phyloP scores from a whole-genome alignment of 148 eudicot genomes.

The Fagopyrum tataricum region DNA sequence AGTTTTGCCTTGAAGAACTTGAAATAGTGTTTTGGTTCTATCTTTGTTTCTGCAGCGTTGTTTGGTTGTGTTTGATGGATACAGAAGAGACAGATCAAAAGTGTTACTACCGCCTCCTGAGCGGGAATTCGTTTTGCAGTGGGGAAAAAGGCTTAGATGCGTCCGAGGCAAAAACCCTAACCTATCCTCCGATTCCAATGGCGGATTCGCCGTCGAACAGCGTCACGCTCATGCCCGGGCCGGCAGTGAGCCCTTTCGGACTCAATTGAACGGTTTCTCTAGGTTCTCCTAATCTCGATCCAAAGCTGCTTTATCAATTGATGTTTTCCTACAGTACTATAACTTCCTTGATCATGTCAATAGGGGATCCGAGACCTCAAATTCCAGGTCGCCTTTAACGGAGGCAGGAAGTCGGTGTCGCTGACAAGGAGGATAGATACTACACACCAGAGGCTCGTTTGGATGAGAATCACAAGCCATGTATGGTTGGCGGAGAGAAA shows the following conservation, averaged over 20 bases:
- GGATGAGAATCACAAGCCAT: constrained; percentile 39
- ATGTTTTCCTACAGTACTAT: neutral
- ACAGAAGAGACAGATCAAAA: constrained; percentile 5
- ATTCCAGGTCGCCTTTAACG: neutral
- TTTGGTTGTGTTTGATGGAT: neutral
- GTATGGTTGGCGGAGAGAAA: constrained; percentile 14
- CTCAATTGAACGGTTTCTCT: constrained; percentile 5
- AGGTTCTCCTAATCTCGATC: neutral
- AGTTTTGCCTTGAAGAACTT: neutral
- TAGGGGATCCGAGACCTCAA: constrained; percentile 7
- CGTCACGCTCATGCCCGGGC: constrained; percentile 16
- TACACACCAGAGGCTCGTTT: constrained; percentile 67
- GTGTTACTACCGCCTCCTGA: constrained; percentile 15
- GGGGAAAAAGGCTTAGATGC: constrained; percentile 33
- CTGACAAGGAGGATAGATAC: constrained; percentile 74
- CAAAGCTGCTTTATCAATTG: neutral
- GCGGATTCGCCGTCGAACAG: constrained; percentile 23
- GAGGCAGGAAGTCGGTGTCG: constrained; percentile 31
- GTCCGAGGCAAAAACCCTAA: constrained; percentile 24
- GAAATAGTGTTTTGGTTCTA: neutral
- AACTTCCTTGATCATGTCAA: neutral
- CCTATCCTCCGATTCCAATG: constrained; percentile 9
- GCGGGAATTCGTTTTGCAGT: constrained; percentile 29
- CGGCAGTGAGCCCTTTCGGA: constrained; percentile 16
- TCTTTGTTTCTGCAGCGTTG: neutral